A percentile compares a stretch with the other conserved stretches of the same genome.
These are phyloP conservation scores for Naganishia friedmannii DNA, from an alignment of 768 basidiomycete species.

Conservation along the genomic window DNA sequence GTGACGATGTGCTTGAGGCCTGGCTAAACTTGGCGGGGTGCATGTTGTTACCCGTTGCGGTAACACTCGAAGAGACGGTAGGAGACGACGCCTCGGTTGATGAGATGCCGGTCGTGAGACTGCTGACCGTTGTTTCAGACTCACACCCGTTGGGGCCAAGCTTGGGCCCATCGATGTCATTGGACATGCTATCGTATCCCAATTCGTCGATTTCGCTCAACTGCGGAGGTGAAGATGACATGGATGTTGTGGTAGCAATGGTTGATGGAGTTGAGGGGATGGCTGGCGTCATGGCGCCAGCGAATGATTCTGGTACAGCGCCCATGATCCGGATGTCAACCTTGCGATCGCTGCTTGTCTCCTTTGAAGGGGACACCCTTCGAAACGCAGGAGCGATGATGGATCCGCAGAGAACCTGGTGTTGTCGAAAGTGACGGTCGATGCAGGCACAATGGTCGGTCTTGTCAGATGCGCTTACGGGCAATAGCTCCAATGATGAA, in stretches of 20 bases:
- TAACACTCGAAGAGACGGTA: background rate
- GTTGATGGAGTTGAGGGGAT: conserved; percentile 52
- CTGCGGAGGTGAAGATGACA: conserved; percentile 53
- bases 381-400: background rate
- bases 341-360: background rate
- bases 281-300: background rate
- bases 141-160: too few species aligned
- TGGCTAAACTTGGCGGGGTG: background rate
- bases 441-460: background rate
- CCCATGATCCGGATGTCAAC: background rate
- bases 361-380: background rate
- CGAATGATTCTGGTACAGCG: background rate
- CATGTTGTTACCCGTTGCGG: conserved; percentile 5
- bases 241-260: conserved; percentile 43
- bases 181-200: conserved; percentile 3
- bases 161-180: background rate
- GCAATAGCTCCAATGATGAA: too few species aligned
- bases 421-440: background rate
- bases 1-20: background rate
- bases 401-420: background rate
- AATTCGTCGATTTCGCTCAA: conserved; percentile 11
- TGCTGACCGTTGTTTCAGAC: background rate
- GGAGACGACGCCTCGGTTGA: conserved; percentile 15
- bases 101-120: conserved; percentile 13
- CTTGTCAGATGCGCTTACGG: background rate